Evolutionary conservation across 169 alveolate genomes (phyloP).

Genomic region (Plasmodium cynomolgi): DNA sequence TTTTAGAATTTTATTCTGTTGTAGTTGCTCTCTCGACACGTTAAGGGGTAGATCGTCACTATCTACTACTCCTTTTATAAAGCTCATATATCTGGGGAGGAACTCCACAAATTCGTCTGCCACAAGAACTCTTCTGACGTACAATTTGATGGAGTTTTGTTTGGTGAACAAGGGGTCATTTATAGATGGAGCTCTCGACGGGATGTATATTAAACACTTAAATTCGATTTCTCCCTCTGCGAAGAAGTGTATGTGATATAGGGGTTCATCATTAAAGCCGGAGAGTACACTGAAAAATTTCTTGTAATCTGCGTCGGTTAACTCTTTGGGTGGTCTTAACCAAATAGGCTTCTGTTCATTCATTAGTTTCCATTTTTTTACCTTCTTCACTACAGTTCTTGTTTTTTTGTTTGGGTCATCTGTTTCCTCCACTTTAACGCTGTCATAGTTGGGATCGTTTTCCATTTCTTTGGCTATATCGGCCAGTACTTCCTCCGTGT

Average conservation of each 20-base stretch:
- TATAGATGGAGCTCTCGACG: conserved; percentile 94
- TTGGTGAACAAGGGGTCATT: conserved; percentile 93
- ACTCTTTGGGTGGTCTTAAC: conserved; percentile 96
- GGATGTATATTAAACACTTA: conserved; percentile 97
- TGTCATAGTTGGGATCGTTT: conserved; percentile 83
- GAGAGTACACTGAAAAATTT: conserved; percentile 96
- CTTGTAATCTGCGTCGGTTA: conserved; percentile 96
- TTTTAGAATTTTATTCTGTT: conserved; percentile 94
- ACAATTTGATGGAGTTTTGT: conserved; percentile 90
- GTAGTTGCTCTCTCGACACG: conserved; percentile 94
- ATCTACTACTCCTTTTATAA: conserved; percentile 96
- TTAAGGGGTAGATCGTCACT: conserved; percentile 96
- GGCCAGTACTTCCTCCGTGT: conserved; percentile 88
- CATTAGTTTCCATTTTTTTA: conserved; percentile 86
- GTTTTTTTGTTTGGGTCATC: conserved; percentile 87
- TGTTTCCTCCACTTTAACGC: conserved; percentile 79
- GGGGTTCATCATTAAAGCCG: conserved; percentile 96
- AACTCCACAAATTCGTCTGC: conserved; percentile 95
- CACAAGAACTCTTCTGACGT: conserved; percentile 94
- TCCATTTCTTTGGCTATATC: conserved; percentile 86
- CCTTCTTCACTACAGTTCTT: conserved; percentile 90
- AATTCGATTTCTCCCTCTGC: conserved; percentile 99
- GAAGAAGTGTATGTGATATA: conserved; percentile 97
- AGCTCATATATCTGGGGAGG: conserved; percentile 95
- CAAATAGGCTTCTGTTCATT: conserved; percentile 99